Conservation (phyloP, 352 stramenopile genomes). For the Lagenidium giganteum region DNA sequence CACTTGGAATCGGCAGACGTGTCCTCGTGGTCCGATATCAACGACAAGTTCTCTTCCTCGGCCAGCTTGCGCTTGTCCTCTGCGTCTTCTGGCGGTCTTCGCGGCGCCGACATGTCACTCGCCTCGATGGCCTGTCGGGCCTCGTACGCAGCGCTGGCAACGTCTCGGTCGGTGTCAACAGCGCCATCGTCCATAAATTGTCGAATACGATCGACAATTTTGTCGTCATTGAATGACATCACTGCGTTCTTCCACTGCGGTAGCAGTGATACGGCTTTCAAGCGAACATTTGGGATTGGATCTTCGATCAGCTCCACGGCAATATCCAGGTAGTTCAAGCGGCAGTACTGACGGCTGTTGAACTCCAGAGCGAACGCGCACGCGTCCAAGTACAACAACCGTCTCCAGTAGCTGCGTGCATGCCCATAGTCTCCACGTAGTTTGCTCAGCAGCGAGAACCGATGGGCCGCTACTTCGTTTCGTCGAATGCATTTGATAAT, state of each 20-base stretch:
- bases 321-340: slow-evolving; percentile 69
- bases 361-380: slow-evolving; percentile 50
- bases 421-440: slow-evolving; percentile 70
- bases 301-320: slow-evolving; percentile 76
- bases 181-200: slow-evolving; percentile 57
- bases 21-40: slow-evolving; percentile 75
- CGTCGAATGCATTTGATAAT: slow-evolving; percentile 65
- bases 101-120: slow-evolving; percentile 23
- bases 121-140: slow-evolving; percentile 38
- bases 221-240: slow-evolving; percentile 53
- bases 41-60: slow-evolving; percentile 51
- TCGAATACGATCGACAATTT: slow-evolving; percentile 64
- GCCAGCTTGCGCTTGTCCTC: slow-evolving; percentile 55
- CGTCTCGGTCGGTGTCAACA: slow-evolving; percentile 65
- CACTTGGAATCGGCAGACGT: slow-evolving; percentile 75
- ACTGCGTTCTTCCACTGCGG: slow-evolving; percentile 61
- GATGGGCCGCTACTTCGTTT: slow-evolving; percentile 63
- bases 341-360: slow-evolving; percentile 74
- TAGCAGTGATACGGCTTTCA: slow-evolving; percentile 61
- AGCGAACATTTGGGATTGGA: slow-evolving; percentile 64
- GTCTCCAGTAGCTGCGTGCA: slow-evolving; percentile 69
- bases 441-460: slow-evolving; percentile 62
- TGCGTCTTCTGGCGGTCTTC: slow-evolving; percentile 42
- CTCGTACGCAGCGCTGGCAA: slow-evolving; percentile 41
- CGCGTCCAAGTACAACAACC: slow-evolving; percentile 68